phyloP scores from a whole-genome alignment of 352 stramenopile species.

The Thraustotheca clavata region DNA sequence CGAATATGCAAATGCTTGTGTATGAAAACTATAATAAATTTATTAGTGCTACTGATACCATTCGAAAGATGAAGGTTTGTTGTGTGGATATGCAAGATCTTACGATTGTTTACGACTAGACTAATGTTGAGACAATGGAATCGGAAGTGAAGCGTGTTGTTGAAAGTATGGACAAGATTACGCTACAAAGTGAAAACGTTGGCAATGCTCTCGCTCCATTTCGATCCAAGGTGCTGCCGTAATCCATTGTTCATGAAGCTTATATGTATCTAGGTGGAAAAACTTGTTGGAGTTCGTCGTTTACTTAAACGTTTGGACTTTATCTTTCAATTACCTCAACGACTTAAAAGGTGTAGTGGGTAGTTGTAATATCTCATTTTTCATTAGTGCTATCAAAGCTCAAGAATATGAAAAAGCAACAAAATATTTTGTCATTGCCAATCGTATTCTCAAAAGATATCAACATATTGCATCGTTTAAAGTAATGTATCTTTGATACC shows the following conservation, averaged over 20 bases:
- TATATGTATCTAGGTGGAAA: slow-evolving; percentile 78
- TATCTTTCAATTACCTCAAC: slow-evolving; percentile 93
- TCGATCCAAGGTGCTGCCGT: slow-evolving; percentile 49
- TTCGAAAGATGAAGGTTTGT: slow-evolving; percentile 90
- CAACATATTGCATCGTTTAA: slow-evolving; percentile 87
- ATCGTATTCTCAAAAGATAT: slow-evolving; percentile 78
- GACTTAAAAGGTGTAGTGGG: slow-evolving; percentile 46
- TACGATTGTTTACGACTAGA: slow-evolving; percentile 26
- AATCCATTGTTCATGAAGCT: neutral
- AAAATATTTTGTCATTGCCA: slow-evolving; percentile 80
- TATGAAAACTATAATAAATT: slow-evolving; percentile 99
- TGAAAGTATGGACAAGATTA: slow-evolving; percentile 85
- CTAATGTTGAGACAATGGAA: slow-evolving; percentile 89
- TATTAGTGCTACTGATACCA: slow-evolving; percentile 98
- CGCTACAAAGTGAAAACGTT: slow-evolving; percentile 72
- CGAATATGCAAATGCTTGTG: slow-evolving; percentile 99
- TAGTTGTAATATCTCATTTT: neutral
- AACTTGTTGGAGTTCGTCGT: slow-evolving; percentile 94
- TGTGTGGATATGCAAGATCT: neutral
- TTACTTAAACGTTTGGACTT: slow-evolving; percentile 96
- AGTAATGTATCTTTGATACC: slow-evolving; percentile 21
- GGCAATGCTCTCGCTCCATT: slow-evolving; percentile 81
- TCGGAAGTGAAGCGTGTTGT: slow-evolving; percentile 80
- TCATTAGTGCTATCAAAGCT: slow-evolving; percentile 62
- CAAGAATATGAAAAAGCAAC: slow-evolving; percentile 82